These are phyloP conservation scores for Physaria fendleri DNA, from an alignment of 345 rosid genomes.

Conservation along the genomic window DNA sequence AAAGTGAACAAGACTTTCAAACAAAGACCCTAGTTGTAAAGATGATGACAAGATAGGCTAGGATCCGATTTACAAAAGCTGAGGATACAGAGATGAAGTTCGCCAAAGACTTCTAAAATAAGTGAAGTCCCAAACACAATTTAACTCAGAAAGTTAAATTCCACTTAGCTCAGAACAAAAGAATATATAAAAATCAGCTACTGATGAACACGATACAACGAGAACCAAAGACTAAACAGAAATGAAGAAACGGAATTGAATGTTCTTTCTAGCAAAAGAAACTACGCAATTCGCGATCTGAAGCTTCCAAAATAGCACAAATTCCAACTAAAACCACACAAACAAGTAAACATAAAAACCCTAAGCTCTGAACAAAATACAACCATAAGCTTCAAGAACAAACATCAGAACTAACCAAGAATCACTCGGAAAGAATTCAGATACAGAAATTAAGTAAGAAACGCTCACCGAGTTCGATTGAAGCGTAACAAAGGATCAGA, in stretches of 20 bases:
- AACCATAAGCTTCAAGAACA: constrained; percentile 9
- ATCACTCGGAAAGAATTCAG: background rate
- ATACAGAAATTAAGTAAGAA: background rate
- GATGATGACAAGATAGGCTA: background rate
- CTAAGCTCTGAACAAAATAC: constrained; percentile 11
- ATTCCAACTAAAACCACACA: background rate
- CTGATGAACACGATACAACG: background rate
- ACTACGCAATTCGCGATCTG: background rate
- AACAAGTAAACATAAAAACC: constrained; percentile 13
- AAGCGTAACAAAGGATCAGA: constrained; percentile 13
- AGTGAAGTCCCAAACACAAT: constrained; percentile 1
- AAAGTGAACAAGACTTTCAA: background rate
- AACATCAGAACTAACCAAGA: constrained; percentile 4
- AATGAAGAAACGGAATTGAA: constrained; percentile 12
- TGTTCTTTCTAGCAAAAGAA: background rate
- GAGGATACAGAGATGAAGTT: background rate
- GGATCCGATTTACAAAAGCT: constrained; percentile 8
- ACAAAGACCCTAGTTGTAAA: background rate
- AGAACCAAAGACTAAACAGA: background rate
- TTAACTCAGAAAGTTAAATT: background rate
- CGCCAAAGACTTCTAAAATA: background rate
- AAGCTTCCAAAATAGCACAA: background rate
- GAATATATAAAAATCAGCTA: background rate
- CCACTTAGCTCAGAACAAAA: background rate
- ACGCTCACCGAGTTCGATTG: constrained; percentile 19